These are phyloP conservation scores for Salix exigua DNA, from an alignment of 345 rosid genomes.

Conservation along the genomic window DNA sequence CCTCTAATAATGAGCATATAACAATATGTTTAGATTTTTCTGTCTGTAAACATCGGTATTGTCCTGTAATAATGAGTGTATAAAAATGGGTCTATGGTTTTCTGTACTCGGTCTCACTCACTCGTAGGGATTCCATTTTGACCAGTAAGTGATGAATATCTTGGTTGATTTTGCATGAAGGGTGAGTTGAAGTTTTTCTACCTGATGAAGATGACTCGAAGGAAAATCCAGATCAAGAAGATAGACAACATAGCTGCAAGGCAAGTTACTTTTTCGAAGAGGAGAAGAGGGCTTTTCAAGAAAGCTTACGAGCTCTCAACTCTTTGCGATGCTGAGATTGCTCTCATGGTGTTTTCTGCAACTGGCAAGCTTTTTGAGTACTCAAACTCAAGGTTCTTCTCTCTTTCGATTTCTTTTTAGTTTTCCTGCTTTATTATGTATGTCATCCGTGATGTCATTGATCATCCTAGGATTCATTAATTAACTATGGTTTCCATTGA, in stretches of 20 bases:
- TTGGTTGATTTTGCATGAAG: slow-evolving; percentile 1
- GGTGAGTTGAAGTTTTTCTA: background rate
- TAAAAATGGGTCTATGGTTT: background rate
- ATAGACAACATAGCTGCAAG: slow-evolving; percentile 40
- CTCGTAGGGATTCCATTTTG: background rate
- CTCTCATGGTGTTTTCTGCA: slow-evolving; percentile 31
- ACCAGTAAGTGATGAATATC: background rate
- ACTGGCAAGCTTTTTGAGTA: slow-evolving; percentile 40
- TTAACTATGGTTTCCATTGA: background rate
- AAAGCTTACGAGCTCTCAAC: slow-evolving; percentile 42
- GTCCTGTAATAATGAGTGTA: background rate
- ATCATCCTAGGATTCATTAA: background rate
- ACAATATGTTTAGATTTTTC: background rate
- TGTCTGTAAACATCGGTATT: background rate
- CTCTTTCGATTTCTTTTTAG: too few relatives aligned
- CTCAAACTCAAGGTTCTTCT: slow-evolving; percentile 37
- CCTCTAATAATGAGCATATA: background rate
- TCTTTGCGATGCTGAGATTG: slow-evolving; percentile 47
- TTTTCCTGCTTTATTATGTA: background rate
- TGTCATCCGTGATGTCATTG: background rate
- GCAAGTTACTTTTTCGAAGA: slow-evolving; percentile 48
- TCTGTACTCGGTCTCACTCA: background rate
- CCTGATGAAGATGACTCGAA: slow-evolving; percentile 31
- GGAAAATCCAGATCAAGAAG: slow-evolving; percentile 46
- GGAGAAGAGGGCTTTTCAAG: slow-evolving; percentile 46